Conservation (phyloP, 257 asterid genomes). For the Salvia splendens region DNA sequence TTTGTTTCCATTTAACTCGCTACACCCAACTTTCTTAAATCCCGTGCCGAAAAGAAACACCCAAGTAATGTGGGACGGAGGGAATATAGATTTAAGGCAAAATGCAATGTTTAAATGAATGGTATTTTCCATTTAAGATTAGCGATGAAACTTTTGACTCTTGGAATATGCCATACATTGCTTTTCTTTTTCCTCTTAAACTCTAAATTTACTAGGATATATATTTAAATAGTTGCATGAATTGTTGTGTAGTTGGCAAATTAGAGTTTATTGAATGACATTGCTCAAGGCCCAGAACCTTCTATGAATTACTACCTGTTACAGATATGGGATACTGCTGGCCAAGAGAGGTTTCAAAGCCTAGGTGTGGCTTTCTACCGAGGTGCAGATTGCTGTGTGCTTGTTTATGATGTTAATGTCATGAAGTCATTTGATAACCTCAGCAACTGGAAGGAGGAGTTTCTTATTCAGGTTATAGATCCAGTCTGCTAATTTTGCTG, state of each 20-base stretch:
- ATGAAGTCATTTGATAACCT: conserved; percentile 49
- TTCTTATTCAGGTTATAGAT: conserved; percentile 56
- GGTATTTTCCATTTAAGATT: too few relatives aligned
- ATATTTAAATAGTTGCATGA: too few relatives aligned
- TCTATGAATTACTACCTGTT: background rate
- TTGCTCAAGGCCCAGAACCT: background rate
- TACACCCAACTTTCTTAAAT: too few relatives aligned
- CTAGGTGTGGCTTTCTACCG: conserved; percentile 79
- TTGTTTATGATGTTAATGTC: conserved; percentile 34
- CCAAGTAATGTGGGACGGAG: too few relatives aligned
- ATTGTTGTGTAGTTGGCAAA: background rate
- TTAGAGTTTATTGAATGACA: background rate
- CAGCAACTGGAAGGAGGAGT: conserved; percentile 70
- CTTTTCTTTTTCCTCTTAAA: too few relatives aligned
- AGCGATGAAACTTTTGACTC: too few relatives aligned
- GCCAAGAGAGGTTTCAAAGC: conserved; percentile 76
- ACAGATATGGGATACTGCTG: conserved; percentile 80
- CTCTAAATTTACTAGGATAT: too few relatives aligned
- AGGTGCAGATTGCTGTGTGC: conserved; percentile 67
- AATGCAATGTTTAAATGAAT: too few relatives aligned
- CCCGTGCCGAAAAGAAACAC: too few relatives aligned
- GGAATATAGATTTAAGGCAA: background rate
- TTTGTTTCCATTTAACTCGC: too few relatives aligned
- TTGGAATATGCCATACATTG: too few relatives aligned
- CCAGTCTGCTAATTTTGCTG: conserved; percentile 20